Conservation (phyloP, 2,329 filamentous ascomycete species). For the Leptographium wingfieldii region DNA sequence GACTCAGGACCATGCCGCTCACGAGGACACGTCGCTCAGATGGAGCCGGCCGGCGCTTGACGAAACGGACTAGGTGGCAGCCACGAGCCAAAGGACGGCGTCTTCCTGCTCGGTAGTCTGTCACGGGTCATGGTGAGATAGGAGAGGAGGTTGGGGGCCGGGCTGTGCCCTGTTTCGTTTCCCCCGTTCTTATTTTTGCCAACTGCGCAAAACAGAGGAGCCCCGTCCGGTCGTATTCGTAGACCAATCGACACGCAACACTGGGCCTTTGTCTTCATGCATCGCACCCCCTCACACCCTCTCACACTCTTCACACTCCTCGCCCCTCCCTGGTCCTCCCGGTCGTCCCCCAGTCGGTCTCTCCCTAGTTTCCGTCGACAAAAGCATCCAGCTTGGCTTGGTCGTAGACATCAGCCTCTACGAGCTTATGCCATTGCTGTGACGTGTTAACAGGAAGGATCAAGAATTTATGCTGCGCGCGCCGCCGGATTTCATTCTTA, state of each 20-base stretch:
- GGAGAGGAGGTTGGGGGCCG: background rate
- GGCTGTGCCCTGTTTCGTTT: background rate
- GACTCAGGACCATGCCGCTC: background rate
- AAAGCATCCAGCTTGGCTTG: constrained; percentile 1
- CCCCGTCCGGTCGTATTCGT: background rate
- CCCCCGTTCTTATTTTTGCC: background rate
- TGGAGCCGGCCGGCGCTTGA: background rate
- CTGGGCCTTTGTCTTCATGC: too few species aligned
- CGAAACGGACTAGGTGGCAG: background rate
- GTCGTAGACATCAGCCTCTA: constrained; percentile 2
- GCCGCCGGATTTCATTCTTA: background rate
- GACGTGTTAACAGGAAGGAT: background rate
- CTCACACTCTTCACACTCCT: background rate
- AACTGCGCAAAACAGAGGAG: background rate
- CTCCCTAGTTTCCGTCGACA: background rate
- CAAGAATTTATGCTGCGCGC: background rate
- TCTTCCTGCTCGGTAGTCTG: background rate
- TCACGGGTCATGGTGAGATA: background rate
- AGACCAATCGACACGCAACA: too few species aligned
- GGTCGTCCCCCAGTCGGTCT: too few species aligned
- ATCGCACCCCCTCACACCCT: too few species aligned
- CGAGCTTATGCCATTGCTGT: constrained; percentile 3
- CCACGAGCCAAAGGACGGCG: background rate
- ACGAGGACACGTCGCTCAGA: background rate
- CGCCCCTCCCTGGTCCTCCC: too few species aligned